These are phyloP conservation scores for Oryza coarctata DNA, from an alignment of 176 grass and related monocot species.

Conservation along the genomic window DNA sequence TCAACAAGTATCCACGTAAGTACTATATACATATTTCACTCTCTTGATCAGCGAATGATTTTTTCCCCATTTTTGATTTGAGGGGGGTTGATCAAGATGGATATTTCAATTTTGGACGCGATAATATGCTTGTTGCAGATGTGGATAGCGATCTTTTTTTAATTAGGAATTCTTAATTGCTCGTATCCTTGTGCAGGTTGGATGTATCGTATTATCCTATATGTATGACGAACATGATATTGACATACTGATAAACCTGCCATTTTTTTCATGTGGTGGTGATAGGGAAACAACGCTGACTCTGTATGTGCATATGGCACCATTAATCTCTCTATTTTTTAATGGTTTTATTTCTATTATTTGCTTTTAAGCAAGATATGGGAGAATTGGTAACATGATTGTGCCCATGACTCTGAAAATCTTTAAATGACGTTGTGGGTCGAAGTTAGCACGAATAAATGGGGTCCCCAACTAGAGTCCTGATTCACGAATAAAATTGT, in stretches of 20 bases:
- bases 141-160: neutral
- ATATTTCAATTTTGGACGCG: neutral
- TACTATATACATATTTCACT: neutral
- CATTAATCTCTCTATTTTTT: neutral
- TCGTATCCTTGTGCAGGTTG: neutral
- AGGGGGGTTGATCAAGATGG: neutral
- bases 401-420: neutral
- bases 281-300: conserved; percentile 14
- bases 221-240: neutral
- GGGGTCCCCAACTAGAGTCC: neutral
- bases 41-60: neutral
- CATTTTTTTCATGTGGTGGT: neutral
- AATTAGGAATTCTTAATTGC: neutral
- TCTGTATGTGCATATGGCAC: neutral
- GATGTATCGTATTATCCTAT: neutral
- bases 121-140: neutral
- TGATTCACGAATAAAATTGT: neutral
- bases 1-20: neutral
- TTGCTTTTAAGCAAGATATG: conserved; percentile 17
- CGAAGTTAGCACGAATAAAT: neutral
- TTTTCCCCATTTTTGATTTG: too few species aligned
- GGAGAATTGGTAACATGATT: conserved; percentile 12
- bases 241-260: neutral
- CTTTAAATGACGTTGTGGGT: neutral
- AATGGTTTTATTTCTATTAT: neutral